Evolutionary conservation across 345 rosid species (phyloP), one percentile per base, ranked within the genome.

Genomic region (Raphanus raphanistrum): DNA sequence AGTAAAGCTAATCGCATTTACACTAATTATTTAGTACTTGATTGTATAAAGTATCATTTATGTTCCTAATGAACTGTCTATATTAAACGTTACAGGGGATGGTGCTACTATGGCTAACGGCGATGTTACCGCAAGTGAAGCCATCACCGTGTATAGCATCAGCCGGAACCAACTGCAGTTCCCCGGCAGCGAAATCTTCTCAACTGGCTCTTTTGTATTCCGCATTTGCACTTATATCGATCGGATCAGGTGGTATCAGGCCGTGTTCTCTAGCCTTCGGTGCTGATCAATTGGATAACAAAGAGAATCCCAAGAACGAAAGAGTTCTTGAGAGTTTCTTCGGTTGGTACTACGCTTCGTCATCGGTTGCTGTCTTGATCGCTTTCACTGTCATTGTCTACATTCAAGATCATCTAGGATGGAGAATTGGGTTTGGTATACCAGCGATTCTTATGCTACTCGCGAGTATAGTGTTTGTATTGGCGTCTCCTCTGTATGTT

Each of bases 241-340:
- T 84, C 13, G 96, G 96, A 59, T 90, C 96, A 12, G 96, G 96
- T 3, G 96, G 93, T 17, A 77, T 90, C 71, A 86, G 91, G 82
- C 92, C 96, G 6, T 89, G 92, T 66, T 90, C 91, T 64, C 52
- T 90, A 58, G 96, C 96, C 61, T 90, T 90, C 79, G 92, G 92
- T 45, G 96, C 92, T 54, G 89, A 87, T 64, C 92, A 90, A 26
- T 50, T 88, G 33, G 85, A 83, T 68, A 81, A 82, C 72, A 83
- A 73, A 68, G 84, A 79, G 26, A 85, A 87, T 68, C 89, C 88
- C 2, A 84, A 84, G 65, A 87, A 87, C 17, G 80, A 83, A 33
- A 82, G 87, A 81, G 84, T 85, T 66, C 75, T 89, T 8, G 90
- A 89, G 81, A 85, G 90, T 26, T 89, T 80, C 86, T 89, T 89